Evolutionary conservation across 169 alveolate species (phyloP).

Genomic region (Cryptosporidium tyzzeri): DNA sequence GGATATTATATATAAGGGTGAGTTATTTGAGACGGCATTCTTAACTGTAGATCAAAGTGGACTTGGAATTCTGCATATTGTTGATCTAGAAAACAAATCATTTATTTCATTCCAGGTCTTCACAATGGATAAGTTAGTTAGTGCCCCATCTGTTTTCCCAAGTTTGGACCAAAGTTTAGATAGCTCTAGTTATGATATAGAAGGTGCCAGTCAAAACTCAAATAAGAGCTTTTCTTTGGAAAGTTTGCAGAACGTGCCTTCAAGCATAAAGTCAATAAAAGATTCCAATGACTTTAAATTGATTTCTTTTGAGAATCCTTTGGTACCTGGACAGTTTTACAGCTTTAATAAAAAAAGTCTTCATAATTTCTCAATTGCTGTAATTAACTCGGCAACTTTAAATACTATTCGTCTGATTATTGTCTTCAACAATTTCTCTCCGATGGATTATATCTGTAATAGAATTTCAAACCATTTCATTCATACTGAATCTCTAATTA

Average conservation of each 20-base stretch:
- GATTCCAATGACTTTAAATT: slow-evolving; percentile 20
- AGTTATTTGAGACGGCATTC: slow-evolving; percentile 8
- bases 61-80: slow-evolving; percentile 29
- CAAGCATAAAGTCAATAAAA: slow-evolving; percentile 31
- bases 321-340: slow-evolving; percentile 31
- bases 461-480: slow-evolving; percentile 10
- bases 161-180: slow-evolving; percentile 19
- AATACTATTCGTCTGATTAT: slow-evolving; percentile 51
- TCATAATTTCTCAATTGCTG: slow-evolving; percentile 5
- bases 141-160: slow-evolving; percentile 37
- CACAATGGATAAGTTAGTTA: not conserved
- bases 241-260: slow-evolving; percentile 53
- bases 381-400: slow-evolving; percentile 6
- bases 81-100: not conserved
- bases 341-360: not conserved
- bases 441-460: slow-evolving; percentile 31
- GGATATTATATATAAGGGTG: not conserved
- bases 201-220: not conserved
- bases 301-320: slow-evolving; percentile 18
- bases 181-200: not conserved
- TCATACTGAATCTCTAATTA: not conserved
- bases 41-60: slow-evolving; percentile 54
- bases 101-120: not conserved
- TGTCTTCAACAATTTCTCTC: slow-evolving; percentile 41
- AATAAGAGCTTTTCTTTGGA: slow-evolving; percentile 14